Evolutionary conservation across 169 alveolate species (phyloP).

Genomic region (Cytauxzoon felis): DNA sequence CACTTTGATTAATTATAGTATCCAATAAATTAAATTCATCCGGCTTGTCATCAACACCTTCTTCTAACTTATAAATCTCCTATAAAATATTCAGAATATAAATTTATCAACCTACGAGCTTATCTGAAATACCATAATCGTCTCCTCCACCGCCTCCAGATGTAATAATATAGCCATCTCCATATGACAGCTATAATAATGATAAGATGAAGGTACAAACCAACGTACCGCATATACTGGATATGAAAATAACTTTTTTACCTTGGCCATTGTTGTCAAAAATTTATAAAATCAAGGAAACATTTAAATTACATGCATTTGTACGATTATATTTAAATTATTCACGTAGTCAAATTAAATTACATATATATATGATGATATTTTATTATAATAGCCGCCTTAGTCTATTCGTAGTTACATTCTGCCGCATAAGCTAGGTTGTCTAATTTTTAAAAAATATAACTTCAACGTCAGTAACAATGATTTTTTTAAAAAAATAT

Average conservation of each 20-base stretch:
- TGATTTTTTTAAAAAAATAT: no score
- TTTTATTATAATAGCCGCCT: no score
- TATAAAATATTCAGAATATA: neutral
- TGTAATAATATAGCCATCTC: slow-evolving; percentile 66
- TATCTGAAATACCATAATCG: slow-evolving; percentile 69
- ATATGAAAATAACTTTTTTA: slow-evolving; percentile 28
- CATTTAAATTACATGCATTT: neutral
- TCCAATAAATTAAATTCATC: slow-evolving; percentile 16
- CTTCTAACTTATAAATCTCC: slow-evolving; percentile 39
- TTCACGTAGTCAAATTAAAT: no score
- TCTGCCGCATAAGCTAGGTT: no score
- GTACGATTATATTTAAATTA: no score
- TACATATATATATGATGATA: no score
- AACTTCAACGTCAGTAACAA: no score
- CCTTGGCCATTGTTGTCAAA: slow-evolving; percentile 7
- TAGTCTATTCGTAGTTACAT: no score
- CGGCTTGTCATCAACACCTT: neutral
- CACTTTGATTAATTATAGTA: slow-evolving; percentile 11
- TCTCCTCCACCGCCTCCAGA: slow-evolving; percentile 82
- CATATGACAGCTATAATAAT: slow-evolving; percentile 55
- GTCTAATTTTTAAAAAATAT: no score
- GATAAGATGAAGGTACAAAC: neutral
- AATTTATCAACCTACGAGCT: slow-evolving; percentile 50
- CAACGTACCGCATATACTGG: slow-evolving; percentile 58
- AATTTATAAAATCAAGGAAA: neutral